Percentiles rank a stretch among this genome's conserved stretches.
These are phyloP conservation scores for Arthroderma uncinatum DNA, from an alignment of 2,329 filamentous ascomycete genomes.

Conservation along the genomic window DNA sequence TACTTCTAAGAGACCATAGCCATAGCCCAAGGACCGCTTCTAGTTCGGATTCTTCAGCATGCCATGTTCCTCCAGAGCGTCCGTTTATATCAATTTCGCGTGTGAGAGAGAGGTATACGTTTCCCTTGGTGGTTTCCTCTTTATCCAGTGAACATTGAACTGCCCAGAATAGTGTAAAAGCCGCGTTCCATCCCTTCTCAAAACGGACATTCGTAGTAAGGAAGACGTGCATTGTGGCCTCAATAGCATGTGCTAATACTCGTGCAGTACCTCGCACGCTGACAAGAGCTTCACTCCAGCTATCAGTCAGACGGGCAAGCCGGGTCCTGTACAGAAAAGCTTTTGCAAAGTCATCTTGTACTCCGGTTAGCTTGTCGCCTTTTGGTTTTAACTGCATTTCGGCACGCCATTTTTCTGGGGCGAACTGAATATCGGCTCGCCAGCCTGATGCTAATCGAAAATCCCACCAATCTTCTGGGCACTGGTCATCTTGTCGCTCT, in stretches of 20 bases:
- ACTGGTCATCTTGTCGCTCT: not conserved
- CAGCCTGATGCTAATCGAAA: not conserved
- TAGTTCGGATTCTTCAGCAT: conserved; percentile 18
- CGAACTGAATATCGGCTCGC: not conserved
- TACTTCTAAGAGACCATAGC: conserved; percentile 21
- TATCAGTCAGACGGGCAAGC: not conserved
- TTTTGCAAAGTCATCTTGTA: not conserved
- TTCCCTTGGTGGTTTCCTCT: not conserved
- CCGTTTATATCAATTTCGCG: conserved; percentile 5
- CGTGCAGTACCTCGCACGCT: not conserved
- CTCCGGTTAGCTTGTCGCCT: not conserved
- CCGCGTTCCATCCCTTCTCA: not conserved
- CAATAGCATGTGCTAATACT: not conserved
- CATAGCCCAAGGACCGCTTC: conserved; percentile 27
- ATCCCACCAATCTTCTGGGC: not conserved
- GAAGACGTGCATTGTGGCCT: not conserved
- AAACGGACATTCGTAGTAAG: not conserved
- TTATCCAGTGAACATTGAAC: not conserved
- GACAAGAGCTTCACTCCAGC: not conserved
- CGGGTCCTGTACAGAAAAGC: not conserved
- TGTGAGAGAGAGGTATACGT: conserved; percentile 7
- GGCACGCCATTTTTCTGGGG: not conserved
- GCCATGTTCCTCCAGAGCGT: conserved; percentile 16
- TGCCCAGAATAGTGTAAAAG: not conserved
- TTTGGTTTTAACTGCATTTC: not conserved